Evolutionary conservation across 345 rosid genomes (phyloP).

Genomic region (Dipteronia sinensis): DNA sequence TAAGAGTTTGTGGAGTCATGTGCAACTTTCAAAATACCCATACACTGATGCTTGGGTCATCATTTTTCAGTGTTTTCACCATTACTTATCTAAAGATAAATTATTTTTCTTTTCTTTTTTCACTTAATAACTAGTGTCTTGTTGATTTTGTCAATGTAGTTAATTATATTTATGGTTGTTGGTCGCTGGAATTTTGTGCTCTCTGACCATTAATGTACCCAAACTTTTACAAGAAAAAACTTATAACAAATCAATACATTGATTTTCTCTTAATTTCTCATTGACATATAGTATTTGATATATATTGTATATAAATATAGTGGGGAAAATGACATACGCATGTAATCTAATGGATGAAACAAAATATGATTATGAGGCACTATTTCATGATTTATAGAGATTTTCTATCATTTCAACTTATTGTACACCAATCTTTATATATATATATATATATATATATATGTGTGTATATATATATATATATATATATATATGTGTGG

Average conservation of each 20-base stretch:
- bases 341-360: not conserved
- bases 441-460: not conserved
- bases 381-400: constrained; percentile 3
- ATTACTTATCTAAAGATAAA: no score
- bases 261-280: not conserved
- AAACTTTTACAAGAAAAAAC: not conserved
- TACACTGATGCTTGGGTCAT: no score
- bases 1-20: no score
- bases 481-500: no score
- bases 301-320: no score
- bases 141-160: not conserved
- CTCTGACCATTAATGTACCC: not conserved
- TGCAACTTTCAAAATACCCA: no score
- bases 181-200: no score
- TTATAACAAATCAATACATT: no score
- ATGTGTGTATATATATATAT: no score
- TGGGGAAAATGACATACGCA: not conserved
- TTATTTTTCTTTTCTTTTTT: no score
- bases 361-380: constrained; percentile 4
- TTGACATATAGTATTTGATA: not conserved
- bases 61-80: no score
- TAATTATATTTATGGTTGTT: not conserved
- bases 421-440: no score
- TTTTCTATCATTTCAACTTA: constrained; percentile 5
- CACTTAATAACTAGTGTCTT: not conserved